These are phyloP conservation scores for Citrus sp. DNA, from an alignment of 345 rosid genomes.

Conservation along the genomic window DNA sequence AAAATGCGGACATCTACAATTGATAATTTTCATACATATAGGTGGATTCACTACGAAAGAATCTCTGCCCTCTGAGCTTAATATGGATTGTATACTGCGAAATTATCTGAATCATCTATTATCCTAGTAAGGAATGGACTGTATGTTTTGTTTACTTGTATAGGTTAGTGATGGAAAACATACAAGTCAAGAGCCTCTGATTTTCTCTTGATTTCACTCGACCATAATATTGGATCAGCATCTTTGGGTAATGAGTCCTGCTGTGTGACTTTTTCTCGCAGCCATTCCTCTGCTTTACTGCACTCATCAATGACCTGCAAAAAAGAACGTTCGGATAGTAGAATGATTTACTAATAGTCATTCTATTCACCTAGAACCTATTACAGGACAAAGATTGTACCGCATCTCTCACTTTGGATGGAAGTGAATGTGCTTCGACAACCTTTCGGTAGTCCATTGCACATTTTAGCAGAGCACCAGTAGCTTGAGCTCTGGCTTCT, in stretches of 20 bases:
- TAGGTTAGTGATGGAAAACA: neutral
- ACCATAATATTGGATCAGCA: slow-evolving; percentile 47
- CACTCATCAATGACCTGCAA: slow-evolving; percentile 61
- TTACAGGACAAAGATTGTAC: slow-evolving; percentile 31
- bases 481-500: slow-evolving; percentile 55
- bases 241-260: slow-evolving; percentile 54
- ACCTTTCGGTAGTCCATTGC: slow-evolving; percentile 40
- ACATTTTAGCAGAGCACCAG: slow-evolving; percentile 48
- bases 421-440: slow-evolving; percentile 41
- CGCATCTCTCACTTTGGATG: slow-evolving; percentile 44
- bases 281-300: slow-evolving; percentile 66
- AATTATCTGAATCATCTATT: neutral
- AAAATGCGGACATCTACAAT: neutral
- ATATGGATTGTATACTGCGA: neutral
- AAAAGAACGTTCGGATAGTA: neutral
- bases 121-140: neutral
- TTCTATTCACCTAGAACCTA: neutral
- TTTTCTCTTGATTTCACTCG: slow-evolving; percentile 55
- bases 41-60: neutral
- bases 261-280: slow-evolving; percentile 47
- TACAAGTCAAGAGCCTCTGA: slow-evolving; percentile 18
- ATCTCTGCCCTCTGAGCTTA: neutral
- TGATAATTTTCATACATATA: neutral
- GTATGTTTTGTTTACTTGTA: neutral
- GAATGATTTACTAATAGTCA: neutral